Base-by-base conservation (phyloP, 805 yeast genomes). In the Candida palmyrensis region DNA sequence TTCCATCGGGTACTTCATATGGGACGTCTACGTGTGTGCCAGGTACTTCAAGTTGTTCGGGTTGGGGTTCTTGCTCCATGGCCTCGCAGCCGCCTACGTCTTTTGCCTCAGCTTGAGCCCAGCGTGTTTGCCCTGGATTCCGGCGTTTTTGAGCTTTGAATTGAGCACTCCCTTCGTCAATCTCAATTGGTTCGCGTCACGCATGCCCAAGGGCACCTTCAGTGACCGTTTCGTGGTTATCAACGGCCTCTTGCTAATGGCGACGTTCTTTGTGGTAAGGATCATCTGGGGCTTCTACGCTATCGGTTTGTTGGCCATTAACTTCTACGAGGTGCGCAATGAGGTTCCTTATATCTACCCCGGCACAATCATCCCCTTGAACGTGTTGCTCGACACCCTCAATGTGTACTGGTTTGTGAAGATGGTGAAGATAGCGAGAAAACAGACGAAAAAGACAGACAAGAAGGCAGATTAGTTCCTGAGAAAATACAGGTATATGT, bases 131-230 rank as follows among this genome's bases (percentile, higher is more conserved):
- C 82, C 88, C 32, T 82, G 83, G 77, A 73, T 84, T 18, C 90
- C 95, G 1, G 77, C 80, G 14, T 92, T 89, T 54, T 68, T 92
- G 47, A 54, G 84, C 31, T 92, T 83, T 57, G 98, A 92, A 60
- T 71, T 84, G 25, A 82, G 95, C 29, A 85, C 97, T 2, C 97
- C 97, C 6, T 92, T 92, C 59, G 96, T 92, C 41, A 94, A 92
- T 58, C 55, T 85, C 52, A 86, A 92, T 57, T 92, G 97, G 96
- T 89, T 82, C 57, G 79, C 87, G 21, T 71, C 82, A 20, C 80
- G 84, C 47, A 65, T 88, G 12, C 92, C 95, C 1, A 68, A 68
- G 1, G 84, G 82, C 3, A 57, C 76, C 3, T 67, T 86, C 32
- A 78, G 83, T 26, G 66, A 66, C 16, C 66, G 50, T 41, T 35